Conservation (phyloP, 2,329 filamentous ascomycete species). For the Aotearoamyces nothofagi region DNA sequence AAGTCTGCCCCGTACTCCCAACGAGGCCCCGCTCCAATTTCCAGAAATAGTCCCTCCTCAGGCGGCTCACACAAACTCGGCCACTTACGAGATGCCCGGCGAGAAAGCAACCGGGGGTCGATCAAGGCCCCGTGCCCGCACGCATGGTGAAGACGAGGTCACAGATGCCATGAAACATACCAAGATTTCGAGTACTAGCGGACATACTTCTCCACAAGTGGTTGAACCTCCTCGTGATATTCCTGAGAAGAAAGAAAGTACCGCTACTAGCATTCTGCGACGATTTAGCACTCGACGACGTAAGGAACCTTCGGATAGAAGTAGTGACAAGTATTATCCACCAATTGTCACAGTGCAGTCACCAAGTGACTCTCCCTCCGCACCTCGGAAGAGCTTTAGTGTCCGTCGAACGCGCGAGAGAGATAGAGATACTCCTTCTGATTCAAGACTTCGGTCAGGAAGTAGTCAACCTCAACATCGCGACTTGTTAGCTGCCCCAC, state of each 20-base stretch:
- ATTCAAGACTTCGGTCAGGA: conserved; percentile 32
- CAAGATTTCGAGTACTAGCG: conserved; percentile 33
- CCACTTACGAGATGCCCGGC: conserved; percentile 74
- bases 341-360: conserved; percentile 66
- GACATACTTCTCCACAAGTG: conserved; percentile 30
- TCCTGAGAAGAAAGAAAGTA: conserved; percentile 68
- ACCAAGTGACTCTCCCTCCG: conserved; percentile 47
- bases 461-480: conserved; percentile 59
- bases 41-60: conserved; percentile 70
- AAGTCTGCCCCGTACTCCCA: conserved; percentile 37
- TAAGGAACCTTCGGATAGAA: conserved; percentile 44
- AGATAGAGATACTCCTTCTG: conserved; percentile 27
- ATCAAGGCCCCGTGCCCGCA: conserved; percentile 71
- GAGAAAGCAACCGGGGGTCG: conserved; percentile 76
- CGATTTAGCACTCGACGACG: conserved; percentile 81
- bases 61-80: conserved; percentile 76
- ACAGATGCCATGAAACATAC: conserved; percentile 57
- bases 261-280: conserved; percentile 69
- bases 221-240: conserved; percentile 43
- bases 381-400: conserved; percentile 77
- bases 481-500: conserved; percentile 62
- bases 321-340: conserved; percentile 53
- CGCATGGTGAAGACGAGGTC: conserved; percentile 87
- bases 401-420: conserved; percentile 48
- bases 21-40: conserved; percentile 38